phyloP scores from a whole-genome alignment of 83 land plant species.

The Diphasiastrum complanatum region DNA sequence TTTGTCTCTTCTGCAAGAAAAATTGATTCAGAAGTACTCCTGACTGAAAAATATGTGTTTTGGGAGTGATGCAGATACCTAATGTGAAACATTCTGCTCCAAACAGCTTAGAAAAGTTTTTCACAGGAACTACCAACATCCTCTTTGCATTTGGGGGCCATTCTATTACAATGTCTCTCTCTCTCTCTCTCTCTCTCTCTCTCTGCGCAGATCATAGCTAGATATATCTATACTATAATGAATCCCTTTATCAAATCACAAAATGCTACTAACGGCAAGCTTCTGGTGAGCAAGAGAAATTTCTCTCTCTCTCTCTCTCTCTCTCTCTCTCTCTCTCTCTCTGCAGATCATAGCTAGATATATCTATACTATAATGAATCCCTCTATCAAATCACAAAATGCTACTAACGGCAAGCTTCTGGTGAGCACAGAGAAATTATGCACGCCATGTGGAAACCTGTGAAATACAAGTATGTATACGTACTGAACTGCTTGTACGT shows the following conservation, averaged over 20 bases:
- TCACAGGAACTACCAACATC: constrained; percentile 44
- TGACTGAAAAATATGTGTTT: too few species aligned
- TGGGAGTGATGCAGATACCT: too few species aligned
- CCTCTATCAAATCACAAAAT: neutral
- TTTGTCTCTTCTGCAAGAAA: too few species aligned
- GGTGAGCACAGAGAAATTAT: constrained; percentile 47
- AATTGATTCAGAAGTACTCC: too few species aligned
- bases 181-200: neutral
- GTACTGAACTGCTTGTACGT: constrained; percentile 21
- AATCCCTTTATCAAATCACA: neutral
- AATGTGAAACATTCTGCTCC: constrained; percentile 33
- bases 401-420: neutral
- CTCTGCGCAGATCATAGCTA: neutral
- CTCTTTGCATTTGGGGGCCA: constrained; percentile 45
- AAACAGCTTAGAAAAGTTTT: constrained; percentile 18
- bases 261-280: neutral
- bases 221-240: neutral
- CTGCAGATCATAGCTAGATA: neutral
- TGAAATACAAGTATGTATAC: constrained; percentile 37
- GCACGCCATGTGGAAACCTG: constrained; percentile 41
- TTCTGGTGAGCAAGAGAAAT: neutral
- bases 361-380: neutral
- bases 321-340: neutral
- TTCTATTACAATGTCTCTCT: constrained; percentile 37
- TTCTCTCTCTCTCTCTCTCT: neutral